These are phyloP conservation scores for Alternaria infectoria DNA, from an alignment of 2,329 filamentous ascomycete species.

Conservation along the genomic window DNA sequence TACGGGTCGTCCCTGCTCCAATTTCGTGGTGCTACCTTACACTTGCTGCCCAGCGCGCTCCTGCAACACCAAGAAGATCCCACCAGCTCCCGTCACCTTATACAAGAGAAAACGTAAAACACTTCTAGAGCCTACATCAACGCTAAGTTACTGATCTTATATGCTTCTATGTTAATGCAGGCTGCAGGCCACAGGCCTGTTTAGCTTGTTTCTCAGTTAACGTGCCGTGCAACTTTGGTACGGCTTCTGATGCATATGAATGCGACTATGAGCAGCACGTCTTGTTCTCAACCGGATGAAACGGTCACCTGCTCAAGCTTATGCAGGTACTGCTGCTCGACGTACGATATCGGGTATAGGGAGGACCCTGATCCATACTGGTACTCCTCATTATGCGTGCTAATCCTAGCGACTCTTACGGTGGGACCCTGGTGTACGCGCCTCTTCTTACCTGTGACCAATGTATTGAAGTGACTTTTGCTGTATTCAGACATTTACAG, in stretches of 20 bases:
- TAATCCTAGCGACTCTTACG: neutral
- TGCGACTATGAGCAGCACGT: neutral
- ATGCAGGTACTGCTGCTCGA: neutral
- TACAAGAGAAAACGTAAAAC: neutral
- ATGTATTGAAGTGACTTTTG: neutral
- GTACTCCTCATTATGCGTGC: neutral
- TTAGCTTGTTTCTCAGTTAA: neutral
- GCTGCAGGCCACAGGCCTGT: neutral
- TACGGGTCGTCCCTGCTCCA: neutral
- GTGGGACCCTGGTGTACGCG: neutral
- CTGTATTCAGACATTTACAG: neutral
- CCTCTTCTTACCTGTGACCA: neutral
- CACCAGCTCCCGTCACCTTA: neutral
- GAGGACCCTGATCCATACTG: neutral
- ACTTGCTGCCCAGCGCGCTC: neutral
- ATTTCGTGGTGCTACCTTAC: neutral
- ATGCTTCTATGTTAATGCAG: neutral
- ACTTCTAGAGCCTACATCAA: neutral
- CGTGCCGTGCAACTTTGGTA: neutral
- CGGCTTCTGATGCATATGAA: neutral
- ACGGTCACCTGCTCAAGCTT: neutral
- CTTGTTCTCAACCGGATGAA: neutral
- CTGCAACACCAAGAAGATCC: neutral
- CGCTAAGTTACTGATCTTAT: neutral
- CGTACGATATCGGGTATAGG: neutral